Conservation (phyloP, 495 filamentous ascomycete genomes). For the Aspergillus saccharolyticus region DNA sequence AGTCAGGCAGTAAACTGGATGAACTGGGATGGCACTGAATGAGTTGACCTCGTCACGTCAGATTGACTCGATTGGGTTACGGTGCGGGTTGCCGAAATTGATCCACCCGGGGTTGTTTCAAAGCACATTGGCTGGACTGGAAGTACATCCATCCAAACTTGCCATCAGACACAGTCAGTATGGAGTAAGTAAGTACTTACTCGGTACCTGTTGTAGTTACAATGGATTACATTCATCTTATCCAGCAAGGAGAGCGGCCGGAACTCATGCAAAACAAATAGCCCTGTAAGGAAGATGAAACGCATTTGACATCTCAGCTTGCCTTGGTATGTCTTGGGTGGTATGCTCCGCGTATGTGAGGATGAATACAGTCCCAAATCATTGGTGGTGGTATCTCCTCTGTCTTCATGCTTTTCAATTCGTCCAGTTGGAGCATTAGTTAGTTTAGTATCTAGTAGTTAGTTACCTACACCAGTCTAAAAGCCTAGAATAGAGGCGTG, state of each 20-base stretch:
- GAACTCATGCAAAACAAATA: too few relatives aligned
- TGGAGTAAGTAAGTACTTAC: too few relatives aligned
- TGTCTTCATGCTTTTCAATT: neutral
- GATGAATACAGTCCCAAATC: neutral
- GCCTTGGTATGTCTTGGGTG: neutral
- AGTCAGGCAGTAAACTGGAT: neutral
- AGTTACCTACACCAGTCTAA: too few relatives aligned
- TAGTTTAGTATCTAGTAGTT: neutral
- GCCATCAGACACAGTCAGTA: too few relatives aligned
- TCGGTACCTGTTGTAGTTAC: too few relatives aligned
- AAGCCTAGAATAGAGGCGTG: neutral
- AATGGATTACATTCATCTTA: too few relatives aligned
- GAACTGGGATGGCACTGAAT: too few relatives aligned
- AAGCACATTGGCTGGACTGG: neutral
- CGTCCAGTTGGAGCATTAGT: neutral
- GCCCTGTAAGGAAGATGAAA: too few relatives aligned
- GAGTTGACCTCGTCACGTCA: conserved; percentile 6
- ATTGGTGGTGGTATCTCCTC: neutral
- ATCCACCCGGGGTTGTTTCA: neutral
- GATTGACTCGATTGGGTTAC: neutral
- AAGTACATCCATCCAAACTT: neutral
- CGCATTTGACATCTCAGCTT: too few relatives aligned
- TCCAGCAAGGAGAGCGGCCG: neutral
- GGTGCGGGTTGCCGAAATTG: neutral
- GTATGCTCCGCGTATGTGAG: neutral